Evolutionary conservation across 352 stramenopile species (phyloP), one percentile per base, ranked within the genome.

Genomic region (Chrysophaeum taylorii): DNA sequence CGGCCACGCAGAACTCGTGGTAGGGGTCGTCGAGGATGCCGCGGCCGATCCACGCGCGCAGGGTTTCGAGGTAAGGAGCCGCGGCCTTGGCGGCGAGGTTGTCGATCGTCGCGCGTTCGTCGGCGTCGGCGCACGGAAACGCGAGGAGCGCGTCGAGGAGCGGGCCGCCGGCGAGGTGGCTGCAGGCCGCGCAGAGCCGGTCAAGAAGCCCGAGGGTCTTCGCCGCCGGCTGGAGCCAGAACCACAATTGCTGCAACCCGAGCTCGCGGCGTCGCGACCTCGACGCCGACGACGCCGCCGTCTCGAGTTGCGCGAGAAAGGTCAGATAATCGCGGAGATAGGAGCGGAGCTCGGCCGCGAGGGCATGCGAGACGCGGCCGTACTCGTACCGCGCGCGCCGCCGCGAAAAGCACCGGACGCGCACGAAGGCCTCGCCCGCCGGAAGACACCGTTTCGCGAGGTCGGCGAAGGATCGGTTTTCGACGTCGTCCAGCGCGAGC

Each of bases 1-100:
- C 84, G 42, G 78, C 79, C 42, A 95, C 87, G 86, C 94, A 92
- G 61, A 94, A 94, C 52, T 95, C 87, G 69, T 91, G 83, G 63
- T 94, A 94, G 21, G 87, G 87, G 73, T 95, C 89, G 5, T 90
- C 82, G 29, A 95, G 73, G 60, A 93, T 83, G 43, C 89, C 89
- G 37, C 89, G 78, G 64, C 91, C 94, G 70, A 94, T 90, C 89
- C 89, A 95, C 21, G 81, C 76, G 68, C 92, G 83, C 4, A 95
- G 79, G 85, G 94, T 93, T 33, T 90, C 87, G 36, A 94, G 76
- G 73, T 94, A 95, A 15, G 89, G 89, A 12, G 89, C 84, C 33
- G 80, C 89, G 0, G 87, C 84, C 16, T 84, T 79, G 70, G 92
- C 85, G 69, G 94, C 81, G 5, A 94, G 78, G 35, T 90, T 82